Percentiles rank a stretch among this genome's conserved stretches.
These are phyloP conservation scores for Haplosporangium sp. DNA, from an alignment of 371 early-diverging fungal genomes.

Conservation along the genomic window DNA sequence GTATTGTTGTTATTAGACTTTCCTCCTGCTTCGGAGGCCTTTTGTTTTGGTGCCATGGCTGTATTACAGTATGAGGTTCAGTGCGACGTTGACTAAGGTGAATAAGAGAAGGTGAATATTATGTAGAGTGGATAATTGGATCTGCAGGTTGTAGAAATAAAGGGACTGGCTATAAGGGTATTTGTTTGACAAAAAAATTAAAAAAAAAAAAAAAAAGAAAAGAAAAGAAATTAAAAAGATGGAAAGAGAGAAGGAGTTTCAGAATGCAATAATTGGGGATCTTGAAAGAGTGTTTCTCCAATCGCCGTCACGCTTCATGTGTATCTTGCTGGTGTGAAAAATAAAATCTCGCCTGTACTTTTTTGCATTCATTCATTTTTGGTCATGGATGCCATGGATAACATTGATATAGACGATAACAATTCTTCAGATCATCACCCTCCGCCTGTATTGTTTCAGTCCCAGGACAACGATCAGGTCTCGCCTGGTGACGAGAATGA, in stretches of 20 bases:
- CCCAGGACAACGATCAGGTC: conserved; percentile 27
- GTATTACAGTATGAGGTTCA: conserved; percentile 1
- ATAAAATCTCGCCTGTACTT: background rate
- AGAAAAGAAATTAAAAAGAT: too few species aligned
- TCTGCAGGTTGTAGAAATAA: background rate
- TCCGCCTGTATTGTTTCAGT: conserved; percentile 47
- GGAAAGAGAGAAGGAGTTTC: background rate
- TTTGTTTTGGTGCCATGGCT: conserved; percentile 51
- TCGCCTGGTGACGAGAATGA: background rate
- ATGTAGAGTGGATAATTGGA: too few species aligned
- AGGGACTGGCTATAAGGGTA: too few species aligned
- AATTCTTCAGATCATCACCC: conserved; percentile 19
- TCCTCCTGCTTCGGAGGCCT: conserved; percentile 24
- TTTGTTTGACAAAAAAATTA: background rate
- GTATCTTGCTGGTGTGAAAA: too few species aligned
- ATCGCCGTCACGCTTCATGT: background rate
- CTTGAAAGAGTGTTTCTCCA: background rate
- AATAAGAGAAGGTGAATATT: background rate
- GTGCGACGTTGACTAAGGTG: background rate
- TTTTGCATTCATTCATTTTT: background rate
- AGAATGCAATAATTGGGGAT: background rate
- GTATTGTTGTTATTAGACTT: conserved; percentile 10
- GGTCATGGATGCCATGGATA: background rate
- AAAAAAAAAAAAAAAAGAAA: background rate
- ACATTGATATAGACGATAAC: conserved; percentile 9